phyloP scores from a whole-genome alignment of 257 asterid genomes.

The Leptodermis oblonga region DNA sequence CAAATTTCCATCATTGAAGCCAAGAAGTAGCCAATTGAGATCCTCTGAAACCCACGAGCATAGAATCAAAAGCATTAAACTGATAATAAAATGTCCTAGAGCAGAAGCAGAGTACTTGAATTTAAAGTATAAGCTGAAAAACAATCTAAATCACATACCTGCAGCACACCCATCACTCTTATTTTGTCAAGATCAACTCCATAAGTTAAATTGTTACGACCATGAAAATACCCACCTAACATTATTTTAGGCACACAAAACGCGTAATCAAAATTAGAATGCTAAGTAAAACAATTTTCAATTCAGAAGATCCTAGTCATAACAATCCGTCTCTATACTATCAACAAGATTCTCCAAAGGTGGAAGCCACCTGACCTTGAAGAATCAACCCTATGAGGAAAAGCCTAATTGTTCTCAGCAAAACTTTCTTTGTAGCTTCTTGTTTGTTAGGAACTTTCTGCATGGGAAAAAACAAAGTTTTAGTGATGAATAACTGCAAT shows the following conservation, averaged over 20 bases:
- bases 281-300: too few species aligned
- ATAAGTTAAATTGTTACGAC: slow-evolving; percentile 59
- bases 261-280: not conserved
- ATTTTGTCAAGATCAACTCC: slow-evolving; percentile 75
- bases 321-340: not conserved
- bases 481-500: not conserved
- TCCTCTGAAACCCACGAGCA: slow-evolving; percentile 53
- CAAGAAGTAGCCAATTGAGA: slow-evolving; percentile 76
- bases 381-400: slow-evolving; percentile 71
- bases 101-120: not conserved
- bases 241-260: not conserved
- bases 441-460: slow-evolving; percentile 58
- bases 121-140: not conserved
- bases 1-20: slow-evolving; percentile 76
- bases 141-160: slow-evolving; percentile 42
- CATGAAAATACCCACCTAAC: slow-evolving; percentile 89
- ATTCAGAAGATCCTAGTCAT: not conserved
- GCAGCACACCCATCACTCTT: slow-evolving; percentile 87
- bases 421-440: slow-evolving; percentile 68
- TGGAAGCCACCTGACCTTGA: slow-evolving; percentile 55
- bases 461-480: slow-evolving; percentile 19
- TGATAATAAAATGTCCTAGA: slow-evolving; percentile 3
- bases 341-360: not conserved
- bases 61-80: slow-evolving; percentile 8
- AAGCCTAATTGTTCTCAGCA: slow-evolving; percentile 61